These are phyloP conservation scores for Quercus alba DNA, from an alignment of 306 rosid species.

Conservation along the genomic window DNA sequence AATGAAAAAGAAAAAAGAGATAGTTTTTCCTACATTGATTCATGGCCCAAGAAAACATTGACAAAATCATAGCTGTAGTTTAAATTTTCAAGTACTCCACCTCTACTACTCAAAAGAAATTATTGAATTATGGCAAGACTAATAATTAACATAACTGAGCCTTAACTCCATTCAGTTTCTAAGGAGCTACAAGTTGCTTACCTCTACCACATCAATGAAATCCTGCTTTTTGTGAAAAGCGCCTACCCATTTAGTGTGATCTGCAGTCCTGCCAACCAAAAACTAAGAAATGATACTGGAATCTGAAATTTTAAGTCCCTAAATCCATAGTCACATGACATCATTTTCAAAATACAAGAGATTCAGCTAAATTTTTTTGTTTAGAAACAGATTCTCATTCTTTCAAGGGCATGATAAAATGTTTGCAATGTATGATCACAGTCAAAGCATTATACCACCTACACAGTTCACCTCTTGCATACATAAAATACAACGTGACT, in stretches of 20 bases:
- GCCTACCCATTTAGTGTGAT: constrained; percentile 58
- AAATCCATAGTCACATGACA: neutral
- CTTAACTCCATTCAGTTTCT: too few species aligned
- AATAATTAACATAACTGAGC: too few species aligned
- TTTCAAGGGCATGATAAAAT: neutral
- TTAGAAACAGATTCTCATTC: neutral
- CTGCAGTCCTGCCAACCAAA: constrained; percentile 38
- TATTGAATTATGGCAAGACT: too few species aligned
- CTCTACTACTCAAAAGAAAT: too few species aligned
- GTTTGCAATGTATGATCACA: neutral
- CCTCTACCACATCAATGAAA: too few species aligned
- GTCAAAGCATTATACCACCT: neutral
- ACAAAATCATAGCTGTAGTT: too few species aligned
- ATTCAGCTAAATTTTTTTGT: neutral
- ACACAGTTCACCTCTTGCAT: neutral
- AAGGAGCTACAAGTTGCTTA: too few species aligned
- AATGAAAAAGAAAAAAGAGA: too few species aligned
- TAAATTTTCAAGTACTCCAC: too few species aligned
- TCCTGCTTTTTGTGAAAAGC: constrained; percentile 26
- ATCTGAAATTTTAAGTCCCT: neutral
- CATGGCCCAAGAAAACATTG: too few species aligned
- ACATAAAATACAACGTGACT: neutral
- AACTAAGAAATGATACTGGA: neutral
- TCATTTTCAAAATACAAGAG: neutral
- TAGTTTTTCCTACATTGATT: too few species aligned